Base-by-base conservation (phyloP, 768 basidiomycete species). In the Amyloporia xantha region DNA sequence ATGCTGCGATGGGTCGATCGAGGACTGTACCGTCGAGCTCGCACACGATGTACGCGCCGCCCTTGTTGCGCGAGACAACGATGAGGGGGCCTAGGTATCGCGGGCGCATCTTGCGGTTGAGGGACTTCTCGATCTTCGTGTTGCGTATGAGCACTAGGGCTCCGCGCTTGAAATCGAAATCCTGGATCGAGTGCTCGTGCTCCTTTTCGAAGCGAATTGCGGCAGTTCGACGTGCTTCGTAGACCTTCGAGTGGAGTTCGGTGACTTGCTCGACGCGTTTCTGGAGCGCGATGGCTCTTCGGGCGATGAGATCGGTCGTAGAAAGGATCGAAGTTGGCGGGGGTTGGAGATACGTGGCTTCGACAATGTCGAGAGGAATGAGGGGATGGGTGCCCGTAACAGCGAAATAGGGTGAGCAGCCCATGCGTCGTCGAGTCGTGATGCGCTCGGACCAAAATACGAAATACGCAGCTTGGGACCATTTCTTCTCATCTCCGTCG, bases 361-460 rank as follows among this genome's bases (percentile, higher is more conserved):
- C 51, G 2, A 36, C 20, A 23, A 61, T 41, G 41, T 63, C 58
- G 23, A 59, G 49, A 0, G 60, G 60, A n/a, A 60, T 33, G 4
- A 62, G 23, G 0, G 54, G 60, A 19, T 59, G 49, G 38, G 50
- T 44, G n/a, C 61, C 54, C 3, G 48, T 53, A 0, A 45, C 54
- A 4, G 48, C 50, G 36, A 53, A 57, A 41, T 52, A 60, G 2
- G 68, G 70, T 0, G 66, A 68, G 37, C 59, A 67, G 0, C 70
- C 69, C 12, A 64, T 60, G 0, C 58, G 42, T n/a, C n/a, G n/a
- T n/a, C 61, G 50, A 0, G 60, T 49, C 0, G 70, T 71, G 1
- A 72, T 56, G 0, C 63, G 48, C 4, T 76, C 68, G 0, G 72
- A 60, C 70, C 70, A 72, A 15, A 74, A 62, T 0, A 66, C 54